These are phyloP conservation scores for apple (Malus domestica) DNA, from an alignment of 306 rosid species.

Conservation along the genomic window ASM211411v1 NC_041803.1:1134001-1134500, in stretches of 20 bases:
- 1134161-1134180: neutral
- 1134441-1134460: neutral
- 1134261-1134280: neutral
- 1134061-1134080: neutral
- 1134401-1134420: neutral
- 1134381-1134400: neutral
- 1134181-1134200: neutral
- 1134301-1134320: neutral
- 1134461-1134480: constrained; percentile 22
- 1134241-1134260: neutral
- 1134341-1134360: neutral
- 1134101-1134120: neutral
- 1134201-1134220: neutral
- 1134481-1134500: constrained; percentile 85
- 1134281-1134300: neutral
- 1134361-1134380: neutral
- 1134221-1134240: neutral
- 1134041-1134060: neutral
- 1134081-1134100: neutral
- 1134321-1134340: neutral
- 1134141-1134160: neutral
- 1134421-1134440: neutral
- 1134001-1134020: neutral
- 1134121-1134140: neutral
- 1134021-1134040: neutral